Conservation (phyloP, 75 land plant genomes). For the Sequoiadendron giganteum region DNA sequence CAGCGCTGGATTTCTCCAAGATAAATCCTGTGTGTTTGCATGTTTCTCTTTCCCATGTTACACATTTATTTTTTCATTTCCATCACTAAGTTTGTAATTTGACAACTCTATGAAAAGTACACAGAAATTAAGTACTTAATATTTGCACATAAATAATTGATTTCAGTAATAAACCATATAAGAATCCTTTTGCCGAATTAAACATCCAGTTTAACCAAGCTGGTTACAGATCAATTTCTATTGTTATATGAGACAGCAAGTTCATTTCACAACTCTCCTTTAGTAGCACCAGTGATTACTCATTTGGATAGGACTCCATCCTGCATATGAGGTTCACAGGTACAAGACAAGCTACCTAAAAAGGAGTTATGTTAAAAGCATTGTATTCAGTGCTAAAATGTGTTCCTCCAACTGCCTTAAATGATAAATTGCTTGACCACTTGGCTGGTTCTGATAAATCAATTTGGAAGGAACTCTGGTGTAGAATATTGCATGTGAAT, state of each 20-base stretch:
- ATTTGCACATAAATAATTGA: too few species aligned
- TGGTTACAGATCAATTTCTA: not conserved
- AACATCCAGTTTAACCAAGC: not conserved
- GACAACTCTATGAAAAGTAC: too few species aligned
- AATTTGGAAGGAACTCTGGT: not conserved
- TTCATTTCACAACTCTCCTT: not conserved
- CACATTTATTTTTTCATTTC: too few species aligned
- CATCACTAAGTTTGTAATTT: too few species aligned
- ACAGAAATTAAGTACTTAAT: too few species aligned
- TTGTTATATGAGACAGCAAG: not conserved
- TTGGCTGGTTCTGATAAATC: not conserved
- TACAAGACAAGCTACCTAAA: not conserved
- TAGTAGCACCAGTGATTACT: not conserved
- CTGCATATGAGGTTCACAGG: not conserved
- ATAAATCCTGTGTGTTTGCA: too few species aligned
- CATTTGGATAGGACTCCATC: not conserved
- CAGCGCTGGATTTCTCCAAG: too few species aligned
- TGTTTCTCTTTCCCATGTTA: too few species aligned
- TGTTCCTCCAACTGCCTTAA: not conserved
- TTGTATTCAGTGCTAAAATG: not conserved
- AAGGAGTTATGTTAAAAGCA: not conserved
- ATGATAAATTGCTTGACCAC: not conserved
- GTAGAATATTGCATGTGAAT: not conserved
- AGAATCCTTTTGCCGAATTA: not conserved
- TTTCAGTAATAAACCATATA: not conserved